phyloP scores from a whole-genome alignment of 495 filamentous ascomycete genomes.

The Penicillium cinerascens region DNA sequence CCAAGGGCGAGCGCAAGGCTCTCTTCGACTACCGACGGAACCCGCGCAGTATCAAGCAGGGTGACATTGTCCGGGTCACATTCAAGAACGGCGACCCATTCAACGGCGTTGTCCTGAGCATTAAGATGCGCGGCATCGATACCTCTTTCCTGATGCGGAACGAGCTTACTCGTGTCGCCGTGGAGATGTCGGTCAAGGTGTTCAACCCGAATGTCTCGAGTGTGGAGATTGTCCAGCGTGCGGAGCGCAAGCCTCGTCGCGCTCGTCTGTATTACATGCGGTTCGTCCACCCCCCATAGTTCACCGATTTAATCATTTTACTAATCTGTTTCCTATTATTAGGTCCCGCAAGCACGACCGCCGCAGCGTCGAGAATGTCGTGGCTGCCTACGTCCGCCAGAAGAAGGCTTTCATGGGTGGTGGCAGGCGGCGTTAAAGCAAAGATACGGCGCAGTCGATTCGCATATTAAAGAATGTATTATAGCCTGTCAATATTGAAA shows the following conservation, averaged over 20 bases:
- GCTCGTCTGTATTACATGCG: conserved; percentile 91
- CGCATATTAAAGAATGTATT: conserved; percentile 38
- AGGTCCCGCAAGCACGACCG: conserved; percentile 65
- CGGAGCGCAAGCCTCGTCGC: conserved; percentile 77
- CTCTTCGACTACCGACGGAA: conserved; percentile 74
- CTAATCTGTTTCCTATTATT: conserved; percentile 2
- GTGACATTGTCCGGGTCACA: conserved; percentile 89
- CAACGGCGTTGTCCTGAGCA: conserved; percentile 78
- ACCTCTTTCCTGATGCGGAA: conserved; percentile 81
- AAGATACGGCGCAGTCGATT: conserved; percentile 11
- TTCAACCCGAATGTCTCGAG: conserved; percentile 84
- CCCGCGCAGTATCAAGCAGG: conserved; percentile 67
- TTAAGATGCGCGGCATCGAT: conserved; percentile 80
- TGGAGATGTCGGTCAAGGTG: conserved; percentile 98
- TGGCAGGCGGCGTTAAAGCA: conserved; percentile 23
- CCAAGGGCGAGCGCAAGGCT: conserved; percentile 71
- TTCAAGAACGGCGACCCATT: conserved; percentile 84
- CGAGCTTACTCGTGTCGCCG: conserved; percentile 73
- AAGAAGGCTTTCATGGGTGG: conserved; percentile 47
- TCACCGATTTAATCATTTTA: conserved; percentile 5
- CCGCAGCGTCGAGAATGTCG: conserved; percentile 68
- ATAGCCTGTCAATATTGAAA: conserved; percentile 35
- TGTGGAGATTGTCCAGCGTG: conserved; percentile 90
- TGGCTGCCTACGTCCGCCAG: conserved; percentile 62
- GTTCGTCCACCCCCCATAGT: conserved; percentile 43